phyloP scores from a whole-genome alignment of 352 stramenopile species.

The Phytophthora ramorum region DNA sequence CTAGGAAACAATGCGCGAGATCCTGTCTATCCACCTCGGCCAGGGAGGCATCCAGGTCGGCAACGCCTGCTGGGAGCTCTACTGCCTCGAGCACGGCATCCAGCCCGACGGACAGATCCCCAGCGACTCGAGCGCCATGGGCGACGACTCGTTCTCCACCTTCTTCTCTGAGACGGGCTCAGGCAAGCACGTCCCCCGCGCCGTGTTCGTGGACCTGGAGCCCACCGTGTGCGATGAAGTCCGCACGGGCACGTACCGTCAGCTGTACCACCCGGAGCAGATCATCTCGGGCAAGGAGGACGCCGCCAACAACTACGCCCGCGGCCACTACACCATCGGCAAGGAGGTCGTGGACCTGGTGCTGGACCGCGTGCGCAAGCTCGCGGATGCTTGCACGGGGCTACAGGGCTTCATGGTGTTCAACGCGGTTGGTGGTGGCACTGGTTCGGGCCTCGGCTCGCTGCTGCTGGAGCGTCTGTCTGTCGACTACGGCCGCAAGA shows the following conservation, averaged over 20 bases:
- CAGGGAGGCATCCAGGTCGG: slow-evolving; percentile 91
- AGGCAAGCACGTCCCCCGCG: slow-evolving; percentile 98
- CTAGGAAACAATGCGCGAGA: slow-evolving; percentile 91
- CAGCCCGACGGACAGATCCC: slow-evolving; percentile 90
- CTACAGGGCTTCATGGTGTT: slow-evolving; percentile 99
- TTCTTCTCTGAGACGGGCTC: slow-evolving; percentile 94
- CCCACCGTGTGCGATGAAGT: slow-evolving; percentile 98
- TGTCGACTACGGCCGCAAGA: slow-evolving; percentile 98
- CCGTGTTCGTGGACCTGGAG: slow-evolving; percentile 98
- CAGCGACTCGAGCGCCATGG: slow-evolving; percentile 43
- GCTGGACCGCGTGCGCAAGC: slow-evolving; percentile 97
- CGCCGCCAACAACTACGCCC: slow-evolving; percentile 93
- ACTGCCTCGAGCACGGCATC: slow-evolving; percentile 94
- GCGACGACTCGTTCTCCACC: slow-evolving; percentile 98
- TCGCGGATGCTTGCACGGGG: slow-evolving; percentile 97
- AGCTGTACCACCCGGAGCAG: slow-evolving; percentile 99
- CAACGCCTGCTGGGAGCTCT: slow-evolving; percentile 95
- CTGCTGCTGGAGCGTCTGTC: slow-evolving; percentile 97
- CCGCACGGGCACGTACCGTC: slow-evolving; percentile 95
- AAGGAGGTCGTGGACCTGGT: slow-evolving; percentile 98
- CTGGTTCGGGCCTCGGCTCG: slow-evolving; percentile 97
- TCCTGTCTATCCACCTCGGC: slow-evolving; percentile 97
- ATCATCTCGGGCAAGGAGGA: slow-evolving; percentile 99
- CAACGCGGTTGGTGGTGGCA: slow-evolving; percentile 97
- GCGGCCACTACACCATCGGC: slow-evolving; percentile 94